Evolutionary conservation across 176 grass and related monocot genomes (phyloP).

Genomic region (Oryza coarctata): DNA sequence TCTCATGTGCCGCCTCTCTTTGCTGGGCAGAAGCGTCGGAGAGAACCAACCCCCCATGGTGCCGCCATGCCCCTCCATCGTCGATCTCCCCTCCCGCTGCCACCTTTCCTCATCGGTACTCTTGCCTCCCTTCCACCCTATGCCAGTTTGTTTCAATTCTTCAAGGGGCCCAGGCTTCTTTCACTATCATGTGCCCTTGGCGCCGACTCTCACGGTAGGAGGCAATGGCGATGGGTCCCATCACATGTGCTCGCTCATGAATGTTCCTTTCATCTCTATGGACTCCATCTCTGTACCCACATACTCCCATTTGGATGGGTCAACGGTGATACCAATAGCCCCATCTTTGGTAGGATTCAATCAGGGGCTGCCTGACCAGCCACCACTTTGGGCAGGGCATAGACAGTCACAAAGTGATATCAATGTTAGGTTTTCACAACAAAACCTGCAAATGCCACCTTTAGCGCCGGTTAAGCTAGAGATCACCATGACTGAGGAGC

Average conservation of each 20-base stretch:
- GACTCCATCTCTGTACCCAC: conserved; percentile 29
- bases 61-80: not conserved
- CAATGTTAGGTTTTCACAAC: conserved; percentile 18
- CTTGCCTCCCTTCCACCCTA: conserved; percentile 3
- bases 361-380: conserved; percentile 23
- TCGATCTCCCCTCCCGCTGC: conserved; percentile 17
- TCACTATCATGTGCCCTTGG: conserved; percentile 26
- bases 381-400: conserved; percentile 47
- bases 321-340: conserved; percentile 7
- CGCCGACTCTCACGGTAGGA: not conserved
- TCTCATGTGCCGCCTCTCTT: conserved; percentile 6
- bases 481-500: not conserved
- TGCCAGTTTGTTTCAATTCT: conserved; percentile 11
- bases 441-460: not conserved
- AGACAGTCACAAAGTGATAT: conserved; percentile 72
- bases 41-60: not conserved
- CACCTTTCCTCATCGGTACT: not conserved
- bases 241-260: conserved; percentile 39
- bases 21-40: not conserved
- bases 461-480: conserved; percentile 21
- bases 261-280: conserved; percentile 39
- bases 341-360: not conserved
- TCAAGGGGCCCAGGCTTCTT: conserved; percentile 22
- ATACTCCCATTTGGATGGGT: not conserved
- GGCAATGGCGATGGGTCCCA: conserved; percentile 10